phyloP scores from a whole-genome alignment of 768 basidiomycete species.

The Chalciporus piperatus region DNA sequence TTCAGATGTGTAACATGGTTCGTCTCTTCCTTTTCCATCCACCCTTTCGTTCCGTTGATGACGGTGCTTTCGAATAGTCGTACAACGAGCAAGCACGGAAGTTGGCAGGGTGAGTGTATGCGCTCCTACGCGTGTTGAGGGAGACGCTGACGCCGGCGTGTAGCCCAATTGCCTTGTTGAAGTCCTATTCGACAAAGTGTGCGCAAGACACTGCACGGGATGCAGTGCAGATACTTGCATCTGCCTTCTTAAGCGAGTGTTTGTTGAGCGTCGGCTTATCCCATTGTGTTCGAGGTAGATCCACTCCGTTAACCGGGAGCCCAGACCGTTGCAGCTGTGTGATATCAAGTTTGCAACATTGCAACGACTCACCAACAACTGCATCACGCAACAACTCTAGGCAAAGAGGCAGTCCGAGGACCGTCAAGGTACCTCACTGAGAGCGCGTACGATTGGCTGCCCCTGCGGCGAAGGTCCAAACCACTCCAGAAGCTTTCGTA shows the following conservation, averaged over 20 bases:
- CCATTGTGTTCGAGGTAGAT: no score
- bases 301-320: no score
- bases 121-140: background rate
- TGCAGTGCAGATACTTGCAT: conserved; percentile 73
- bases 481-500: conserved; percentile 23
- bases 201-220: conserved; percentile 56
- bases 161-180: conserved; percentile 54
- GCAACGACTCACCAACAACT: no score
- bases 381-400: no score
- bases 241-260: no score
- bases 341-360: no score
- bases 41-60: conserved; percentile 1
- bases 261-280: no score
- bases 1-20: conserved; percentile 81
- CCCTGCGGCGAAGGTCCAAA: conserved; percentile 10
- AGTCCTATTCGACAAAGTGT: conserved; percentile 53
- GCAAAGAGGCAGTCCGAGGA: conserved; percentile 14
- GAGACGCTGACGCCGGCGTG: background rate
- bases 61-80: conserved; percentile 34
- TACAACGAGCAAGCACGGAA: conserved; percentile 67
- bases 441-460: background rate
- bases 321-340: no score
- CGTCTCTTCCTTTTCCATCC: conserved; percentile 1
- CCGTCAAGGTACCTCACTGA: no score
- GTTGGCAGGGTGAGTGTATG: conserved; percentile 54